Percentiles rank a stretch among this genome's conserved stretches.
phyloP scores from a whole-genome alignment of 2,329 filamentous ascomycete genomes.

The Penicillium polonicum region DNA sequence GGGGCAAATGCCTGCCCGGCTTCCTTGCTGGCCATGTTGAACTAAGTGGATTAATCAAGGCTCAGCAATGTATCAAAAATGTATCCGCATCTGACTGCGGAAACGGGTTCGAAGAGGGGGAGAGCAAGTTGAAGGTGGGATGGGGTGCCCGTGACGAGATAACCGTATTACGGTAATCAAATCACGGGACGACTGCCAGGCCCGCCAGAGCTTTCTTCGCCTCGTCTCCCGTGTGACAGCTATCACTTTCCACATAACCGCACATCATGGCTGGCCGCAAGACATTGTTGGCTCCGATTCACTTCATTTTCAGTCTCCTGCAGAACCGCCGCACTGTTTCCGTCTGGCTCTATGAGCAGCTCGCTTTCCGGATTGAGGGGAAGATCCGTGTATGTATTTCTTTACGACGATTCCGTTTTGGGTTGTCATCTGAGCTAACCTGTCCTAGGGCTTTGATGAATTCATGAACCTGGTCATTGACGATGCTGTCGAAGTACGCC shows the following conservation, averaged over 20 bases:
- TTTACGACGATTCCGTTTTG: neutral
- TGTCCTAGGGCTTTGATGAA: conserved; percentile 86
- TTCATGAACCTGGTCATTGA: conserved; percentile 99
- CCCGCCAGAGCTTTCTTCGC: conserved; percentile 22
- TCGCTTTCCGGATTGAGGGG: conserved; percentile 89
- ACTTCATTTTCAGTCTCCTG: conserved; percentile 92
- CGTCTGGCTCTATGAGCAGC: conserved; percentile 96
- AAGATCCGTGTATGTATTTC: conserved; percentile 77
- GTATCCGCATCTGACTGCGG: conserved; percentile 2
- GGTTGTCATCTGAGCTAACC: conserved; percentile 6
- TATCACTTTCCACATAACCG: conserved; percentile 11
- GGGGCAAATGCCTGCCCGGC: conserved; percentile 74
- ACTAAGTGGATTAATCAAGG: conserved; percentile 7
- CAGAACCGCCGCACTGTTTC: conserved; percentile 80
- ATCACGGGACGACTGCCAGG: conserved; percentile 26
- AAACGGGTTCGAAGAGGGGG: conserved; percentile 10
- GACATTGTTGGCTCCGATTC: conserved; percentile 74
- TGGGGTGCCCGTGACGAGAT: conserved; percentile 23
- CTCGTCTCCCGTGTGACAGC: conserved; percentile 6
- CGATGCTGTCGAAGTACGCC: conserved; percentile 88
- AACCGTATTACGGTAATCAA: conserved; percentile 23
- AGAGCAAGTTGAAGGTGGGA: conserved; percentile 24
- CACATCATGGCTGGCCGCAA: conserved; percentile 57
- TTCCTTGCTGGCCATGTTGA: conserved; percentile 65
- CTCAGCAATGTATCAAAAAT: conserved; percentile 12